These are phyloP conservation scores for Crithidia sp. DNA, from an alignment of 208 protist species.

Conservation along the genomic window DNA sequence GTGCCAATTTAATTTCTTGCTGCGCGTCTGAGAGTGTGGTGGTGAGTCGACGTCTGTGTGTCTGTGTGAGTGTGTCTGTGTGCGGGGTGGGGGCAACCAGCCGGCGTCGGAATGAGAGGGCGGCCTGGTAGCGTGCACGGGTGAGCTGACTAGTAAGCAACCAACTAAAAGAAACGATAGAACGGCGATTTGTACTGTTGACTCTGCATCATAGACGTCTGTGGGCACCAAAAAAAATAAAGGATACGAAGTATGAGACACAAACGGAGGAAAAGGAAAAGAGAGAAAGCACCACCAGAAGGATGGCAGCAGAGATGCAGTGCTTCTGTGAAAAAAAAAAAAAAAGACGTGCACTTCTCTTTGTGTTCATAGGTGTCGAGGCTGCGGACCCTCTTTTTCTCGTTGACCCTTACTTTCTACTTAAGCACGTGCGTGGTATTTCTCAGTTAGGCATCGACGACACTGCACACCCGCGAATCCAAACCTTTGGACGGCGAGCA, in stretches of 20 bases:
- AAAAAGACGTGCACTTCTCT: background rate
- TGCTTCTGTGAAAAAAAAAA: background rate
- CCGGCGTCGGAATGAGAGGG: too few species aligned
- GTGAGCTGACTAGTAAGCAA: background rate
- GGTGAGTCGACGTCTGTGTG: background rate
- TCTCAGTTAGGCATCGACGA: too few species aligned
- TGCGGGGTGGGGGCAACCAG: background rate
- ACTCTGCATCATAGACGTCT: constrained; percentile 14
- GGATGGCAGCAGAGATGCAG: too few species aligned
- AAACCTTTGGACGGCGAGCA: too few species aligned
- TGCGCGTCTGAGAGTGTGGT: too few species aligned
- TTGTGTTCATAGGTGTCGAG: too few species aligned
- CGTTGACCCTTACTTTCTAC: too few species aligned
- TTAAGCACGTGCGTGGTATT: too few species aligned
- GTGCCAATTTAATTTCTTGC: too few species aligned
- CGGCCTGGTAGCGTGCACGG: too few species aligned
- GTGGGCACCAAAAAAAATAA: background rate
- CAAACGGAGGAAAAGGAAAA: background rate
- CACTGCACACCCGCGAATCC: too few species aligned
- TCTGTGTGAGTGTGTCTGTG: constrained; percentile 2
- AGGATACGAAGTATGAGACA: background rate
- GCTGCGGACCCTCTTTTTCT: too few species aligned
- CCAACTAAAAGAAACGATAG: constrained; percentile 11
- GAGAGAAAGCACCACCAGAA: background rate
- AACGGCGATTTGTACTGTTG: constrained; percentile 24